phyloP scores from a whole-genome alignment of 2,329 filamentous ascomycete species.

The Aspergillus pseudoterreus region DNA sequence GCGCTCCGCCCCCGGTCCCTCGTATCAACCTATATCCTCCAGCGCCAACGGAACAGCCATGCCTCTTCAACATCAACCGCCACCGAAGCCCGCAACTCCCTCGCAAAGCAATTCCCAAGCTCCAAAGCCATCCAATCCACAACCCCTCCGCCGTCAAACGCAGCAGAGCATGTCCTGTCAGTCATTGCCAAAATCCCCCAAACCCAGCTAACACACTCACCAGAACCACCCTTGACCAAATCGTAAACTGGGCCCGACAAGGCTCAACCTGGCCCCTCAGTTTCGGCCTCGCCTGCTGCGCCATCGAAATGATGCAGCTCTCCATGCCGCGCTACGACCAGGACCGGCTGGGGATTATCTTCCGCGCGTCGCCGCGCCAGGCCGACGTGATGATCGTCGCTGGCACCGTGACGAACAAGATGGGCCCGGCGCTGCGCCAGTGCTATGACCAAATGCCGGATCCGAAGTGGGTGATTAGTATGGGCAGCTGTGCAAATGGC shows the following conservation, averaged over 20 bases:
- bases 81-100: background rate
- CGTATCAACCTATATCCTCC: background rate
- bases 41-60: background rate
- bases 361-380: slow-evolving; percentile 81
- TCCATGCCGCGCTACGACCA: slow-evolving; percentile 89
- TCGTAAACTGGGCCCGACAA: slow-evolving; percentile 85
- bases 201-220: background rate
- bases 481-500: slow-evolving; percentile 83
- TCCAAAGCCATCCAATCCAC: background rate
- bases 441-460: slow-evolving; percentile 97
- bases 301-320: slow-evolving; percentile 91
- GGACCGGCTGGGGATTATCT: slow-evolving; percentile 84
- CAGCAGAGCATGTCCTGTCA: slow-evolving; percentile 1
- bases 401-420: slow-evolving; percentile 92
- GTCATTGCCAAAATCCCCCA: background rate
- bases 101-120: background rate
- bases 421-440: slow-evolving; percentile 84
- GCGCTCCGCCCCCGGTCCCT: background rate
- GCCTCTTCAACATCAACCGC: background rate
- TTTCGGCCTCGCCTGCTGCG: slow-evolving; percentile 86
- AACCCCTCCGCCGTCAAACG: background rate
- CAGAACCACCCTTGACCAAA: slow-evolving; percentile 58
- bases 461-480: slow-evolving; percentile 80
- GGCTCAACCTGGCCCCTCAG: slow-evolving; percentile 89
- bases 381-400: slow-evolving; percentile 93